Percentiles rank a stretch among this genome's conserved stretches.
Conservation (phyloP, 2,329 filamentous ascomycete genomes). For the Xylogone sp. region DNA sequence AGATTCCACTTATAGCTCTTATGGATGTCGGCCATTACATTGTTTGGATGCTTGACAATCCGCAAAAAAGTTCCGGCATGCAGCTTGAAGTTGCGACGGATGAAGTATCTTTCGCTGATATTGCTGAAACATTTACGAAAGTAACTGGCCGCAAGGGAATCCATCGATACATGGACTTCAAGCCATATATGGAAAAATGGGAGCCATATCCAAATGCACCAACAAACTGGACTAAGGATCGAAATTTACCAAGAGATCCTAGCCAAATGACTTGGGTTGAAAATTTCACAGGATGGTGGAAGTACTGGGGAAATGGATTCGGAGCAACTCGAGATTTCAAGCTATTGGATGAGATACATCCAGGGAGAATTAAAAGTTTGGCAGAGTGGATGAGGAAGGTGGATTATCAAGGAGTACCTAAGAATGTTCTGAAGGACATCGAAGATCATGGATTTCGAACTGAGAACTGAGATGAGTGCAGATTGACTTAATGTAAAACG, state of each 20-base stretch:
- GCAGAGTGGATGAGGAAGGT: slow-evolving; percentile 12
- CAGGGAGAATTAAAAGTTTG: slow-evolving; percentile 6
- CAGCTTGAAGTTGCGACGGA: slow-evolving; percentile 16
- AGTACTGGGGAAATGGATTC: slow-evolving; percentile 9
- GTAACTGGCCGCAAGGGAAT: slow-evolving; percentile 4
- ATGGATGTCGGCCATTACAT: slow-evolving; percentile 15
- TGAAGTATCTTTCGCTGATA: slow-evolving; percentile 11
- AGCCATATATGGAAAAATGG: slow-evolving; percentile 5
- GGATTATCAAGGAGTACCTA: slow-evolving; percentile 6
- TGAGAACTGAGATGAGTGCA: too few species aligned
- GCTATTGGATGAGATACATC: slow-evolving; percentile 14
- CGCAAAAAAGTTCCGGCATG: slow-evolving; percentile 7
- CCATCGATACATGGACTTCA: slow-evolving; percentile 2
- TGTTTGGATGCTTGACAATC: slow-evolving; percentile 18
- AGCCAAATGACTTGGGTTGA: slow-evolving; percentile 11
- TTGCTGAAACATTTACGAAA: slow-evolving; percentile 8
- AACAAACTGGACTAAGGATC: slow-evolving; percentile 9
- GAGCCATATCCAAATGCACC: slow-evolving; percentile 11
- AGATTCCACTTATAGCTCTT: slow-evolving; percentile 13
- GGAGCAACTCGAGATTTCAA: slow-evolving; percentile 4
- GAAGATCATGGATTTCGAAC: background rate
- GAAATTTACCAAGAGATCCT: slow-evolving; percentile 11
- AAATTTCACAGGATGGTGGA: slow-evolving; percentile 15
- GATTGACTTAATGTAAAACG: too few species aligned
- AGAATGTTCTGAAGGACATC: slow-evolving; percentile 6